Percentiles rank a stretch among this genome's conserved stretches.
Conservation (phyloP, 2,329 filamentous ascomycete species). For the Acrocalymma vagum region DNA sequence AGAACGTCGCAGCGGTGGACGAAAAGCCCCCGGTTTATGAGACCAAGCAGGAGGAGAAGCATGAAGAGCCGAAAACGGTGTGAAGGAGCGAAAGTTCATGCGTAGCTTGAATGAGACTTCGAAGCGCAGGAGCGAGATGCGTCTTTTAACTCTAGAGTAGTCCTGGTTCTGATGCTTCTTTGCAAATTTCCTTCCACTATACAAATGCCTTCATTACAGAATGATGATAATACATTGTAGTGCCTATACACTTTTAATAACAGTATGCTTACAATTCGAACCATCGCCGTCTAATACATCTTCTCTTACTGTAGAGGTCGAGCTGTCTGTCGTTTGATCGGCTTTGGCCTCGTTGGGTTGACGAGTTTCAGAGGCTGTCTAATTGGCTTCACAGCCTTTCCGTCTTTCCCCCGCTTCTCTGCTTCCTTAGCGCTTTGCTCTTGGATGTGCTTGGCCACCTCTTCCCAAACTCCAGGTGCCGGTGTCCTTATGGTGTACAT, state of each 20-base stretch:
- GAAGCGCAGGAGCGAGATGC: constrained; percentile 2
- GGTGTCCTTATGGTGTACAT: constrained; percentile 39
- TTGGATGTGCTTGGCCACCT: constrained; percentile 38
- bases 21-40: constrained; percentile 27
- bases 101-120: neutral
- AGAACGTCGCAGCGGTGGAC: constrained; percentile 8
- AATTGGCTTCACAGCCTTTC: neutral
- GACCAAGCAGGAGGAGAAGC: constrained; percentile 12
- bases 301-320: too few relatives aligned
- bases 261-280: too few relatives aligned
- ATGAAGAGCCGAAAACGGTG: constrained; percentile 10
- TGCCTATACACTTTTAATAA: too few relatives aligned
- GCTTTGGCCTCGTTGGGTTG: too few relatives aligned
- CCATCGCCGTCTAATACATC: too few relatives aligned
- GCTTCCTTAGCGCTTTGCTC: constrained; percentile 26
- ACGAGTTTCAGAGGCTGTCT: too few relatives aligned
- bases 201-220: too few relatives aligned
- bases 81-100: neutral
- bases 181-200: too few relatives aligned
- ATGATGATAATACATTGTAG: too few relatives aligned
- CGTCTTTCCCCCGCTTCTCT: constrained; percentile 4
- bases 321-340: too few relatives aligned
- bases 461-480: constrained; percentile 46
- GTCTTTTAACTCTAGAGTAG: too few relatives aligned
- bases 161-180: too few relatives aligned